These are phyloP conservation scores for Boechera retrofracta DNA, from an alignment of 345 rosid genomes.

Conservation along the genomic window DNA sequence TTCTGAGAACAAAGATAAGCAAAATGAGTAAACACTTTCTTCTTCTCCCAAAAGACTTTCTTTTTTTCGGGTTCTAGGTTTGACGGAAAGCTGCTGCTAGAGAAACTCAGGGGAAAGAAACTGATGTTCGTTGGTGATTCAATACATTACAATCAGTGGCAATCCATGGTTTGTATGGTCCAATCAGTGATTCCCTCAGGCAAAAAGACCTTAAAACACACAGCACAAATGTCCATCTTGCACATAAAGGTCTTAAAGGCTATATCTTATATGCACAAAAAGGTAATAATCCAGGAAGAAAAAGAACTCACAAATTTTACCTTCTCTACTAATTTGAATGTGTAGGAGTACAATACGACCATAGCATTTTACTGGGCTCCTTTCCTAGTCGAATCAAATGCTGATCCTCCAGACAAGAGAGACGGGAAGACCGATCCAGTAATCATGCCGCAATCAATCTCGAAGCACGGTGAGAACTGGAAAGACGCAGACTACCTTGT, in stretches of 20 bases:
- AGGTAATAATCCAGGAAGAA: constrained; percentile 1
- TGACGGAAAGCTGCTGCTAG: constrained; percentile 55
- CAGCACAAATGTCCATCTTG: constrained; percentile 47
- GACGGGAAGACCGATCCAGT: constrained; percentile 54
- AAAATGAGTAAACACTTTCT: neutral
- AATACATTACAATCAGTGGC: constrained; percentile 66
- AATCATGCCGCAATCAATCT: constrained; percentile 59
- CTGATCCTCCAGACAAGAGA: constrained; percentile 57
- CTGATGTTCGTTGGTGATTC: constrained; percentile 77
- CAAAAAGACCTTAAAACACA: constrained; percentile 52
- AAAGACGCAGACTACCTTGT: constrained; percentile 57
- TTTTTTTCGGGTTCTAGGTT: constrained; percentile 49
- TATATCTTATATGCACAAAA: constrained; percentile 14
- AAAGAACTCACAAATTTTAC: constrained; percentile 3
- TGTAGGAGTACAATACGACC: constrained; percentile 64
- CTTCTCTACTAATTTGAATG: neutral
- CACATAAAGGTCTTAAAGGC: constrained; percentile 49
- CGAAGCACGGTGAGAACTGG: constrained; percentile 64
- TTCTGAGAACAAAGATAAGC: neutral
- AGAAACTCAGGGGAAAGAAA: constrained; percentile 66
- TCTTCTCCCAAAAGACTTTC: neutral
- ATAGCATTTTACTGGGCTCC: constrained; percentile 77
- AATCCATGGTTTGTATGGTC: constrained; percentile 69
- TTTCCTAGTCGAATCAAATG: constrained; percentile 65
- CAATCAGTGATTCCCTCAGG: constrained; percentile 53